phyloP scores from a whole-genome alignment of 202 grass and related monocot genomes.

The Schoenoplectus tabernaemontani region DNA sequence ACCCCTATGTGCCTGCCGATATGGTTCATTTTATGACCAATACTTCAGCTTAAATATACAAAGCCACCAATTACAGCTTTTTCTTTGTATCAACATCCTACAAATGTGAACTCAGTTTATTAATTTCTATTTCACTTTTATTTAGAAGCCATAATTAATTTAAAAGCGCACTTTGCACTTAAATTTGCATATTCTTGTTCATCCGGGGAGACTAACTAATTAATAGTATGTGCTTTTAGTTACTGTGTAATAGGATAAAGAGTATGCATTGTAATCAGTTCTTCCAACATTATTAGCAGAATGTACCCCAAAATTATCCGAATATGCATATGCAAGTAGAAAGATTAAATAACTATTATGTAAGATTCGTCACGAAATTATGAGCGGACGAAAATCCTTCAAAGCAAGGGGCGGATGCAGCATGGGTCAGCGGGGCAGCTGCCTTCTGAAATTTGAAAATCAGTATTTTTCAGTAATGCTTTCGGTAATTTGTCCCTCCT shows the following conservation, averaged over 20 bases:
- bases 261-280: not conserved
- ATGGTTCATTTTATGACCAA: not conserved
- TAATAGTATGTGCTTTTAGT: not conserved
- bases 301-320: not conserved
- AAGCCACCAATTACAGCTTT: not conserved
- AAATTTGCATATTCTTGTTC: not conserved
- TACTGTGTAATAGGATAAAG: not conserved
- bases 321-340: slow-evolving; percentile 12
- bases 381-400: slow-evolving; percentile 5
- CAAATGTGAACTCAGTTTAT: not conserved
- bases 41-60: not conserved
- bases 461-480: too few species aligned
- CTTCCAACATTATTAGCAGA: not conserved
- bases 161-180: not conserved
- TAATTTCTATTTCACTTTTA: not conserved
- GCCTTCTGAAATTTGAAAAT: too few species aligned
- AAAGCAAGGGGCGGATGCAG: too few species aligned
- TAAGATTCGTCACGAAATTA: slow-evolving; percentile 12
- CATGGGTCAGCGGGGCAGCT: too few species aligned
- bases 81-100: not conserved
- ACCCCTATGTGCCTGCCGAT: not conserved
- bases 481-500: too few species aligned
- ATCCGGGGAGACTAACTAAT: not conserved
- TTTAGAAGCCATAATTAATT: not conserved
- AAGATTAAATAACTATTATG: not conserved